These are phyloP conservation scores for Quercus robur DNA, from an alignment of 306 rosid species.

Conservation along the genomic window DNA sequence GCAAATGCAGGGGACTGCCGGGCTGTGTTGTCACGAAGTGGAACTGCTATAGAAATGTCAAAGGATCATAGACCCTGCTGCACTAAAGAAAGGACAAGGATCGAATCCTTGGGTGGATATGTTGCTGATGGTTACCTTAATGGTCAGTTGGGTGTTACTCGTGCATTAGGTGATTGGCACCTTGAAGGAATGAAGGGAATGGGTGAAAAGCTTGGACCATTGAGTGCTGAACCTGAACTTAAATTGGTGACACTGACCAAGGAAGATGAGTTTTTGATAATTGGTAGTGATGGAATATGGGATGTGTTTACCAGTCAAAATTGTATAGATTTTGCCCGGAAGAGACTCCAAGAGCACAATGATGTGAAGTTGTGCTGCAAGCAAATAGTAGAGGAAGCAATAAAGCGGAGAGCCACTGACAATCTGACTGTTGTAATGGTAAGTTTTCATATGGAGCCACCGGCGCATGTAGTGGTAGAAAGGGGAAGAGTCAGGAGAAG, in stretches of 20 bases:
- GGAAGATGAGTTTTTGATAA: conserved; percentile 84
- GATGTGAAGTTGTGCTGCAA: conserved; percentile 80
- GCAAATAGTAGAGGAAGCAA: conserved; percentile 79
- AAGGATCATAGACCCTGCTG: conserved; percentile 79
- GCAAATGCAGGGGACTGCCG: conserved; percentile 99
- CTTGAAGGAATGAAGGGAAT: conserved; percentile 85
- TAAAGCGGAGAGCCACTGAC: conserved; percentile 63
- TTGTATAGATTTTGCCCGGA: conserved; percentile 74
- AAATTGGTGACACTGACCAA: conserved; percentile 56
- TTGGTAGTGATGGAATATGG: conserved; percentile 96
- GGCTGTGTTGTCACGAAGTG: conserved; percentile 75
- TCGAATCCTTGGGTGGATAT: conserved; percentile 80
- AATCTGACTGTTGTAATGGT: conserved; percentile 82
- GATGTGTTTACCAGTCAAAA: conserved; percentile 79
- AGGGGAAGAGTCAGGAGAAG: conserved; percentile 71
- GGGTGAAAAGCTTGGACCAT: conserved; percentile 68
- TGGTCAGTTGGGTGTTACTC: conserved; percentile 74
- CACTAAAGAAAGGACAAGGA: conserved; percentile 58
- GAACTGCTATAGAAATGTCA: conserved; percentile 75
- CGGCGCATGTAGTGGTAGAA: conserved; percentile 52
- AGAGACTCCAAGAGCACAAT: conserved; percentile 81
- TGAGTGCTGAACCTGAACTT: conserved; percentile 92
- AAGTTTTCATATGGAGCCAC: conserved; percentile 78
- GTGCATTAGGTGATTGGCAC: conserved; percentile 96
- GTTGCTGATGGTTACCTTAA: conserved; percentile 70